These are phyloP conservation scores for Lepiota venenata DNA, from an alignment of 768 basidiomycete genomes.

Conservation along the genomic window DNA sequence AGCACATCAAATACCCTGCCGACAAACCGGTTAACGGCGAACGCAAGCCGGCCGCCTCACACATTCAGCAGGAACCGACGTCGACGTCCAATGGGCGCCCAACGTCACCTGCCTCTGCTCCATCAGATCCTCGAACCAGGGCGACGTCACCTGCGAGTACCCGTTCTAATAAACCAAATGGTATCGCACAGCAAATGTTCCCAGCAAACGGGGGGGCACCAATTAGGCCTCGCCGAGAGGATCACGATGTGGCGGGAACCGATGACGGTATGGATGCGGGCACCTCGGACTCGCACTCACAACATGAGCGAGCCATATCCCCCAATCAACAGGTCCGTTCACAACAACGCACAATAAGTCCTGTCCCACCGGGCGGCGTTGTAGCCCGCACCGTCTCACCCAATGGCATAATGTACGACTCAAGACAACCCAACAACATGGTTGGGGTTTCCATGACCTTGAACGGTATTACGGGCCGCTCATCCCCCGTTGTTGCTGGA, in stretches of 20 bases:
- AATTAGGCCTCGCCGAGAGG: constrained; percentile 45
- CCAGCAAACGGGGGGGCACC: constrained; percentile 45
- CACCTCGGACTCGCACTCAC: constrained; percentile 40
- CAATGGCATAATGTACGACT: constrained; percentile 2
- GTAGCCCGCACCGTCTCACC: constrained; percentile 9
- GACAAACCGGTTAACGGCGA: constrained; percentile 26
- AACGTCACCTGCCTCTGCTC: constrained; percentile 30
- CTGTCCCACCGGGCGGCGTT: constrained; percentile 22
- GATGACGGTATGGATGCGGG: constrained; percentile 58
- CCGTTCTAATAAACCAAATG: neutral
- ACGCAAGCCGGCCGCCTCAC: constrained; percentile 67
- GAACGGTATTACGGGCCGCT: constrained; percentile 38
- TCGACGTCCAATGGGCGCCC: constrained; percentile 56
- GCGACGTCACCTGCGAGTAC: constrained; percentile 14
- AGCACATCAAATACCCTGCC: constrained; percentile 90
- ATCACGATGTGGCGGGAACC: constrained; percentile 36
- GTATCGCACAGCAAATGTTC: constrained; percentile 12
- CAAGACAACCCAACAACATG: constrained; percentile 46
- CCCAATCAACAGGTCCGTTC: constrained; percentile 42
- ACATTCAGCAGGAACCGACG: constrained; percentile 42
- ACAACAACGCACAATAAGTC: constrained; percentile 13
- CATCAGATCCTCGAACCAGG: constrained; percentile 19
- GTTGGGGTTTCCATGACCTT: constrained; percentile 50
- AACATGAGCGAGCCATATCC: constrained; percentile 47
- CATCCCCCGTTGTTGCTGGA: constrained; percentile 31